Evolutionary conservation across 1,139 yeast genomes (phyloP), one percentile per base, ranked within the genome.

Genomic region (Diutina ranongensis): DNA sequence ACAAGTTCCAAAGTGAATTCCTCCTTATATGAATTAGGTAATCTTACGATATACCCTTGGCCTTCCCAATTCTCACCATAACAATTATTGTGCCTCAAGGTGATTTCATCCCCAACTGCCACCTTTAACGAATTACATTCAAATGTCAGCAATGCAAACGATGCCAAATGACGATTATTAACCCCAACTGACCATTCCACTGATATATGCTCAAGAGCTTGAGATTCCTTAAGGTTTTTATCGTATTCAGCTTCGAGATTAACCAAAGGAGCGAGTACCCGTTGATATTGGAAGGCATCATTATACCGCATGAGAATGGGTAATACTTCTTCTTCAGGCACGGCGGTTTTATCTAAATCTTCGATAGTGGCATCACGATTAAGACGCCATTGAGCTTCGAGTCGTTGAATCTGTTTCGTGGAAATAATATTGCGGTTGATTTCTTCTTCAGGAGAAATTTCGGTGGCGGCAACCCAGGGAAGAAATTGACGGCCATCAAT

Each of bases 21-120:
- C 53, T 83, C 94, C 46, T 78, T 78, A 45, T 68, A 64, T 32
- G 83, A 72, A 53, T 76, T 76, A 4, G 96, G 96, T 31, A 84
- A 64, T 53, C 80, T 73, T 20, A 86, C 74, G 34, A 89, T 82
- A 55, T 66, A 80, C 19, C 96, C 97, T 32, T 60, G 62, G 7
- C 83, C 80, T 52, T 76, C 78, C 96, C 97, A 88, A 3, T 72
- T 64, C 12, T 59, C 63, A 47, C 68, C 68, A 25, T 70, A 70
- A 48, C 36, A 36, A n/a, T 44, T 48, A 2, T 48, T 31, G 40
- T 47, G 45, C 36, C 47, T 50, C 31, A 33, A 22, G 21, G 76
- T 66, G 65, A 88, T 78, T 59, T 82, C 92, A 61, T 87, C 95
- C 44, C 97, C 96, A 27, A 84, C 82, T 0, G 94, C 83, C n/a